These are phyloP conservation scores for Schizosaccharomyces osmophilus DNA, from an alignment of 805 yeast species.

Conservation along the genomic window DNA sequence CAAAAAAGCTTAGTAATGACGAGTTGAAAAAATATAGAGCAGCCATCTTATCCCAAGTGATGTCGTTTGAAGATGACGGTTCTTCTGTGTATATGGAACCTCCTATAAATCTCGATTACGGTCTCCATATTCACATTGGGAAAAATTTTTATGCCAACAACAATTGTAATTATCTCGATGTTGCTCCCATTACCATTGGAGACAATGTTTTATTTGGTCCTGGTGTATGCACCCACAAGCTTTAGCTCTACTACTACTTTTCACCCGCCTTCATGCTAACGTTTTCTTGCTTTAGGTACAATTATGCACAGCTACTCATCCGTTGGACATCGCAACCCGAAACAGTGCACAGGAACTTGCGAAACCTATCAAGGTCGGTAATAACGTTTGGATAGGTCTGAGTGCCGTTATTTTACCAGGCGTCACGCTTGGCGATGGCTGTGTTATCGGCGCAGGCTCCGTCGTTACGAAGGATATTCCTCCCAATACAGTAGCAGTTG, in stretches of 20 bases:
- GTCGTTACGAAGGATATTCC: constrained; percentile 38
- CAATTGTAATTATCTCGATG: constrained; percentile 28
- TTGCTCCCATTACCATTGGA: constrained; percentile 36
- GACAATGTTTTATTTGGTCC: constrained; percentile 39
- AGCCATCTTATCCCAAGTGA: constrained; percentile 19
- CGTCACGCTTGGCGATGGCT: constrained; percentile 35
- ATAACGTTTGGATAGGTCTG: constrained; percentile 47
- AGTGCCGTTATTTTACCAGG: constrained; percentile 35
- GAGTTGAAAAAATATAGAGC: constrained; percentile 17
- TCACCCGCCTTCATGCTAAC: too few relatives aligned
- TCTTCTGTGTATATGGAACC: constrained; percentile 24
- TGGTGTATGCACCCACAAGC: constrained; percentile 12
- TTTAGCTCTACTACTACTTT: neutral
- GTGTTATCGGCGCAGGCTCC: constrained; percentile 43
- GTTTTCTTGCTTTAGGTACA: constrained; percentile 17
- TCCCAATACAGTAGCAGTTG: constrained; percentile 30
- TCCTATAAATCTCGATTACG: constrained; percentile 43
- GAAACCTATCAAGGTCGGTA: constrained; percentile 31
- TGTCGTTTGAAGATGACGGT: constrained; percentile 22
- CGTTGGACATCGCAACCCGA: constrained; percentile 25
- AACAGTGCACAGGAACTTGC: constrained; percentile 27
- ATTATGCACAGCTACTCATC: constrained; percentile 36
- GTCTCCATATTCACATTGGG: constrained; percentile 34
- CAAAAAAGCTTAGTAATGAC: constrained; percentile 11
- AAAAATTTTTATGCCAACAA: constrained; percentile 36